Percentiles rank a stretch among this genome's conserved stretches.
These are phyloP conservation scores for Xylaria bambusicola DNA, from an alignment of 495 filamentous ascomycete genomes.

Conservation along the genomic window DNA sequence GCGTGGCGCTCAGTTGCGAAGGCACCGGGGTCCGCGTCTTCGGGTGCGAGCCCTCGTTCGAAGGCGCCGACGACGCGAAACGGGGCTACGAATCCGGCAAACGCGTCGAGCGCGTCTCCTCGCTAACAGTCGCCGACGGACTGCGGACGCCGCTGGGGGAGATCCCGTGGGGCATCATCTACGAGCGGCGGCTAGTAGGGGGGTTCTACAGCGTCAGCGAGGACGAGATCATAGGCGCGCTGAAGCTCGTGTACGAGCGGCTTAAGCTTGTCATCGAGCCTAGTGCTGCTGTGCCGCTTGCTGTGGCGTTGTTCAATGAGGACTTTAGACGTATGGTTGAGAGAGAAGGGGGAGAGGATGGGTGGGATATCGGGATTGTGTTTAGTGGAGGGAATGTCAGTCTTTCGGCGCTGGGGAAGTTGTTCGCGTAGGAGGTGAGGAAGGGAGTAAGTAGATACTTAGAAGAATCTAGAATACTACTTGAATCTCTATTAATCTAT, in stretches of 20 bases:
- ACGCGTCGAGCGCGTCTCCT: constrained; percentile 66
- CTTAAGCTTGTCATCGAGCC: constrained; percentile 94
- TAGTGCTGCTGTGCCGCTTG: constrained; percentile 81
- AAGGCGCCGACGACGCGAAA: constrained; percentile 81
- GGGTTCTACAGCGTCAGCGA: constrained; percentile 80
- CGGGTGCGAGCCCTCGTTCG: constrained; percentile 84
- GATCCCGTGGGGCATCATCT: constrained; percentile 80
- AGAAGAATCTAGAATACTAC: no score
- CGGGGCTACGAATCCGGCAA: constrained; percentile 58
- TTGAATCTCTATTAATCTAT: no score
- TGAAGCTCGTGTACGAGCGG: constrained; percentile 80
- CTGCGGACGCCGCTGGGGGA: constrained; percentile 80
- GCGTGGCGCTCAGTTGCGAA: constrained; percentile 73
- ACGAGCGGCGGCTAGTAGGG: constrained; percentile 65
- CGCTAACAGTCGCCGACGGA: constrained; percentile 87
- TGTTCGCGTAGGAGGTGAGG: constrained; percentile 49
- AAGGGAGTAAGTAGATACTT: no score
- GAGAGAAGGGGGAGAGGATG: constrained; percentile 66
- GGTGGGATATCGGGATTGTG: constrained; percentile 86
- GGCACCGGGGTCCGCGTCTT: constrained; percentile 72
- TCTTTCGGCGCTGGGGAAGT: constrained; percentile 69
- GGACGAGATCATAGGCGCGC: constrained; percentile 75
- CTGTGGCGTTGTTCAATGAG: constrained; percentile 81
- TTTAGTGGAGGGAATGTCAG: constrained; percentile 91
- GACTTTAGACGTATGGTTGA: constrained; percentile 74